These are phyloP conservation scores for Lactifluus hygrophoroides DNA, from an alignment of 768 basidiomycete genomes.

Conservation along the genomic window DNA sequence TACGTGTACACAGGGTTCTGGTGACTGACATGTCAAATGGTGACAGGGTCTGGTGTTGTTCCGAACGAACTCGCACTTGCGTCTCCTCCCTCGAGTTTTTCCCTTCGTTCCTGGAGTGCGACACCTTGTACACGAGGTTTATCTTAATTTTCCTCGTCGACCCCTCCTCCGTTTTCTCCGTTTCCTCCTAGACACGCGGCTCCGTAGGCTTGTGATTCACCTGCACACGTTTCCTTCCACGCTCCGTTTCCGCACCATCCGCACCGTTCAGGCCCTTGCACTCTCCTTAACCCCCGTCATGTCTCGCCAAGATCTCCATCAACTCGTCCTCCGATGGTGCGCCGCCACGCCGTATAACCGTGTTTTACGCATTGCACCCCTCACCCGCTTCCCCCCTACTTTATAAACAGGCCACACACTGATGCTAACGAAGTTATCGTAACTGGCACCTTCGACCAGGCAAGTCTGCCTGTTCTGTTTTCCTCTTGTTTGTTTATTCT, in stretches of 20 bases:
- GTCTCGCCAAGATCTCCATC: constrained; percentile 13
- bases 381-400: neutral
- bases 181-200: neutral
- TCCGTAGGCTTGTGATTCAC: neutral
- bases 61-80: no score
- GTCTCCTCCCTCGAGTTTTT: neutral
- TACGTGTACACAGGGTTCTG: constrained; percentile 7
- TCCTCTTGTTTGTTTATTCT: neutral
- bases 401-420: constrained; percentile 19
- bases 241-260: neutral
- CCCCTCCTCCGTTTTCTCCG: neutral
- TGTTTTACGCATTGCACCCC: constrained; percentile 2
- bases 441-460: constrained; percentile 22
- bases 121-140: neutral
- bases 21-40: no score
- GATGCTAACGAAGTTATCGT: constrained; percentile 20
- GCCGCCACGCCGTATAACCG: constrained; percentile 9
- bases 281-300: neutral
- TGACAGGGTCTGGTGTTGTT: no score
- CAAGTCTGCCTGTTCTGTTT: constrained; percentile 8
- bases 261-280: neutral
- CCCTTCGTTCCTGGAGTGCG: constrained; percentile 1
- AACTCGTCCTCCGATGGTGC: constrained; percentile 14
- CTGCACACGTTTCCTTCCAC: constrained; percentile 6
- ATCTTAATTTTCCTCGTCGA: neutral